phyloP scores from a whole-genome alignment of 129 eudicot species.

The Tanacetum coccineum region DNA sequence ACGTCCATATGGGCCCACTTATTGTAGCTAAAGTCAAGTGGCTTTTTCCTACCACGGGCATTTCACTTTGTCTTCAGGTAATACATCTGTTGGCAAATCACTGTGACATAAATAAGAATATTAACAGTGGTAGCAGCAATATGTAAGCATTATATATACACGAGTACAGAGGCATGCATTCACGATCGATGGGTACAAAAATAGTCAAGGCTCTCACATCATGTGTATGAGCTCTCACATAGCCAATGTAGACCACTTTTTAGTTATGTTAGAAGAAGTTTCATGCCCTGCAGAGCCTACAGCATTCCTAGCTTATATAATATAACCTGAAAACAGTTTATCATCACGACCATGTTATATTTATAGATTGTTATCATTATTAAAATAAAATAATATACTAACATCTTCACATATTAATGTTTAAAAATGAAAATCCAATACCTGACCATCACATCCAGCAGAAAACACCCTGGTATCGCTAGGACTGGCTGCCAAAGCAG shows the following conservation, averaged over 20 bases:
- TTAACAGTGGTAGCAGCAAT: not conserved
- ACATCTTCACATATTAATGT: no score
- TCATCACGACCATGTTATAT: no score
- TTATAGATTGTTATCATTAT: no score
- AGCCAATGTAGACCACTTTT: constrained; percentile 81
- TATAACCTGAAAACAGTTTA: no score
- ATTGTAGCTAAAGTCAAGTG: no score
- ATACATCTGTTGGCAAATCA: constrained; percentile 39
- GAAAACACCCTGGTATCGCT: constrained; percentile 75
- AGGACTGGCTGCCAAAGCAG: constrained; percentile 79
- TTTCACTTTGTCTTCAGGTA: constrained; percentile 54
- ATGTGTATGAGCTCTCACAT: constrained; percentile 86
- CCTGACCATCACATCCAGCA: constrained; percentile 96
- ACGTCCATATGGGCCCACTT: no score
- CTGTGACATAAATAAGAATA: constrained; percentile 7
- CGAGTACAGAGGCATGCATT: constrained; percentile 3
- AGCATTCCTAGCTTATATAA: constrained; percentile 49
- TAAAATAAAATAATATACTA: no score
- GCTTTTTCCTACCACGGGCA: constrained; percentile 35
- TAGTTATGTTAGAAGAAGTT: constrained; percentile 27
- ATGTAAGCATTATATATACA: not conserved
- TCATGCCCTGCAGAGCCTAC: constrained; percentile 28
- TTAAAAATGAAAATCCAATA: no score
- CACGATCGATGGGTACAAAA: constrained; percentile 72
- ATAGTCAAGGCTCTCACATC: no score